Conservation (phyloP, 371 early-diverging fungal species). For the Smittium mucronatum region DNA sequence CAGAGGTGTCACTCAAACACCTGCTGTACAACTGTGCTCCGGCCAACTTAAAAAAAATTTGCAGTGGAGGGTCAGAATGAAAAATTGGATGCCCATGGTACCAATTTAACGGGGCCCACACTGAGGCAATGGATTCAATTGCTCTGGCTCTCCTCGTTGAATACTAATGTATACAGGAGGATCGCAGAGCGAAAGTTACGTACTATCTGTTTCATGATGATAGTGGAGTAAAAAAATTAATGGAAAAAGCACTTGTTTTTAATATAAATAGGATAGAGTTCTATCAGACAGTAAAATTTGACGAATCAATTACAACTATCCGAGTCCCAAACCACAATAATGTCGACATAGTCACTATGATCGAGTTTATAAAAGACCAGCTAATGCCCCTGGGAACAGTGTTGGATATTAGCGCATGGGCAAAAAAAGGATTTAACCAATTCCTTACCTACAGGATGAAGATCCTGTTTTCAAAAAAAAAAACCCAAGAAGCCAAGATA, state of each 20-base stretch:
- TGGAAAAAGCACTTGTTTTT: not conserved
- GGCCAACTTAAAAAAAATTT: too few species aligned
- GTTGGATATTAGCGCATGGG: not conserved
- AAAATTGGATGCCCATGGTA: not conserved
- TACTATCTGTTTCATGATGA: not conserved
- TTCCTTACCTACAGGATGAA: not conserved
- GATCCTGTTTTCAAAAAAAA: not conserved
- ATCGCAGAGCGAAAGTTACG: not conserved
- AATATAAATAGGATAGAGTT: not conserved
- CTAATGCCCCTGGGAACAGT: not conserved
- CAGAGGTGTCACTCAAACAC: too few species aligned
- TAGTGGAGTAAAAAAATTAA: not conserved
- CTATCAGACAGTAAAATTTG: conserved; percentile 5
- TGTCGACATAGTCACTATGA: not conserved
- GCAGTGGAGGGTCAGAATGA: too few species aligned
- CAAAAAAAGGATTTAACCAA: not conserved
- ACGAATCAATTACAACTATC: not conserved
- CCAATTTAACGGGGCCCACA: not conserved
- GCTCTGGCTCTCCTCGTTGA: not conserved
- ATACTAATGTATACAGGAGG: not conserved
- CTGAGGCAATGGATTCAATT: not conserved
- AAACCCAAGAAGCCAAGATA: not conserved
- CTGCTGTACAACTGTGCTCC: too few species aligned
- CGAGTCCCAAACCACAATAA: not conserved
- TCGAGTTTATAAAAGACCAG: not conserved